Conservation (phyloP, 179 eudicot genomes). For the Pouteria campechiana region DNA sequence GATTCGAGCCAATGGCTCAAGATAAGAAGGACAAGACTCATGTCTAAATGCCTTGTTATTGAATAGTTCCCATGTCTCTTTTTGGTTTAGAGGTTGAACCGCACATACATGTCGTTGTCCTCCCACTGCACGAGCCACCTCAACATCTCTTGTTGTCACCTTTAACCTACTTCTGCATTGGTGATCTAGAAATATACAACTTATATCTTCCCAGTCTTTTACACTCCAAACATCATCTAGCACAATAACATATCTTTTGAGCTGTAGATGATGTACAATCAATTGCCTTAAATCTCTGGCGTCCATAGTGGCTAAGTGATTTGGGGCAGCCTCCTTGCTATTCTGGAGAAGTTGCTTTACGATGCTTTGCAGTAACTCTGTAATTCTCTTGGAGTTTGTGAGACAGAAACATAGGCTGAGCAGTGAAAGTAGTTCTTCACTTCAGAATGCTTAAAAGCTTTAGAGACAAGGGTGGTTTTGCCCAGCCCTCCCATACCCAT, state of each 20-base stretch:
- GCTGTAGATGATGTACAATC: conserved; percentile 13
- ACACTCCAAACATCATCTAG: conserved; percentile 50
- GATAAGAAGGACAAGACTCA: conserved; percentile 9
- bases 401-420: conserved; percentile 36
- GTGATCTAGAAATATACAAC: conserved; percentile 14
- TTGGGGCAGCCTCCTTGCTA: conserved; percentile 3
- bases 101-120: conserved; percentile 13
- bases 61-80: conserved; percentile 31
- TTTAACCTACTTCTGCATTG: conserved; percentile 27
- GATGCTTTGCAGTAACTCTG: conserved; percentile 17
- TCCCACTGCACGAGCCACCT: conserved; percentile 16
- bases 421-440: conserved; percentile 20
- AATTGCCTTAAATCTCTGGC: conserved; percentile 19
- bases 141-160: conserved; percentile 35
- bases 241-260: conserved; percentile 30
- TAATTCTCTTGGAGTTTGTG: conserved; percentile 21
- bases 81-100: conserved; percentile 24
- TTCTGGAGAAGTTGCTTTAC: conserved; percentile 6
- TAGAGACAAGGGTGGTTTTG: conserved; percentile 39
- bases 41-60: conserved; percentile 25
- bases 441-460: conserved; percentile 24
- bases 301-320: too few species aligned
- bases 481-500: conserved; percentile 55
- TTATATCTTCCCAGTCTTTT: conserved; percentile 23
- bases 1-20: conserved; percentile 25